Evolutionary conservation across 2,329 filamentous ascomycete genomes (phyloP).

Genomic region (Trichoderma atrobrunneum): DNA sequence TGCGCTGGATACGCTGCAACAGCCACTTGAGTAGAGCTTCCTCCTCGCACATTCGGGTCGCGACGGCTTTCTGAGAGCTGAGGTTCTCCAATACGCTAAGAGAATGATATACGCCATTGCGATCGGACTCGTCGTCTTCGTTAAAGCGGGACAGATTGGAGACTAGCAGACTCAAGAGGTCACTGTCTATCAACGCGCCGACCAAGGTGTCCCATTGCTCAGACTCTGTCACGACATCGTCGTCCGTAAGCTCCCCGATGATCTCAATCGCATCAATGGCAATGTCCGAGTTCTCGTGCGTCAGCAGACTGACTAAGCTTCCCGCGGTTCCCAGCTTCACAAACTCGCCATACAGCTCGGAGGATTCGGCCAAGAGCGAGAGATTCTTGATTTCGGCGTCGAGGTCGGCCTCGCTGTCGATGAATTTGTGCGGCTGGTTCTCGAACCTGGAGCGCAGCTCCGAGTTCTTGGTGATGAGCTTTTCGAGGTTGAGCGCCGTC

Average conservation of each 20-base stretch:
- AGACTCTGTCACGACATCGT: constrained; percentile 80
- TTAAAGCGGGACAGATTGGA: constrained; percentile 78
- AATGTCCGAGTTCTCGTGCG: constrained; percentile 96
- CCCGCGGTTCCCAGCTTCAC: constrained; percentile 68
- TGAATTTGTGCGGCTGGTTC: constrained; percentile 75
- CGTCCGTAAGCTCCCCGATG: constrained; percentile 85
- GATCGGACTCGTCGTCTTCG: constrained; percentile 69
- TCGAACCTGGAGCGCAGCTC: constrained; percentile 85
- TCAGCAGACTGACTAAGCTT: constrained; percentile 75
- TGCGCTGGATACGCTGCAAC: constrained; percentile 65
- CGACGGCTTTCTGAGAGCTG: constrained; percentile 65
- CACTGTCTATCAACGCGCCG: constrained; percentile 62
- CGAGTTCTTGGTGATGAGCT: constrained; percentile 85
- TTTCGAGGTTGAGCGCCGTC: constrained; percentile 80
- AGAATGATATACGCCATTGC: constrained; percentile 82
- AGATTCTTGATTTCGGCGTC: constrained; percentile 84
- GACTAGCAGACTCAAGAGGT: constrained; percentile 70
- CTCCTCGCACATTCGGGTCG: constrained; percentile 70
- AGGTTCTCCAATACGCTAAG: constrained; percentile 83
- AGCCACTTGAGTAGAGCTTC: constrained; percentile 73
- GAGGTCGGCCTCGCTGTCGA: constrained; percentile 81
- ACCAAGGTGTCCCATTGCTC: constrained; percentile 79
- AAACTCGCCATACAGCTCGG: constrained; percentile 79
- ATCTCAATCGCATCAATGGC: constrained; percentile 89
- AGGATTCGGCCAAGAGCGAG: constrained; percentile 82